Evolutionary conservation across 345 rosid genomes (phyloP), one percentile per base, ranked within the genome.

Genomic region (Triadica sebifera): DNA sequence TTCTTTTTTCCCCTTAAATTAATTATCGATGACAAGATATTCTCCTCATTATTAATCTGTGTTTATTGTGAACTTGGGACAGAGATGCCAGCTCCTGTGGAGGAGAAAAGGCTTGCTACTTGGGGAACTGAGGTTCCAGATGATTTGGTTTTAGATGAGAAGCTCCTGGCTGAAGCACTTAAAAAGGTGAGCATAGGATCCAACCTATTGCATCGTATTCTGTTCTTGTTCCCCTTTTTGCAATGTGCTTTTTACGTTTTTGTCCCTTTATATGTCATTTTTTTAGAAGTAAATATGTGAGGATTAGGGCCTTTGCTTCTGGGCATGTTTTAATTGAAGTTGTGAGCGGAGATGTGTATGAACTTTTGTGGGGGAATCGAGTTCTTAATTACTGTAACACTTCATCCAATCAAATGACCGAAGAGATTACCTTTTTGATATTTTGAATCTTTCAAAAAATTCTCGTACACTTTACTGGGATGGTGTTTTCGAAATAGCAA

Each of bases 121-220:
- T 92, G 97, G 97, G 97, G 97, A 77, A 87, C 89, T 11, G 95
- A 92, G 78, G 75, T 85, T 16, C 85, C 91, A 3, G 85, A 92
- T 60, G 89, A 86, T 78, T 75, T 89, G 85, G 87, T 86, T 67
- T 78, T 92, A 79, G 89, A 92, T 62, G 83, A 86, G 73, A 86
- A 85, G 64, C 74, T 83, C 45, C 89, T 92, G 74, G 81, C 85
- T 3, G 88, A 83, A 75, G 87, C 95, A 22, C 87, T 90, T 41
- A 89, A 81, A 80, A 92, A 86, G 93, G 93, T 89, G 67, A 24
- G 12, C 53, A 13, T 25, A 57, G 19, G 22, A 59, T 59, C 38
- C 46, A 41, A 56, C 16, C 20, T 53, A 6, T 13, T 53, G n/a
- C 0, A 1, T 52, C 22, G 16, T 41, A 4, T 17, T n/a, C 37